Base-by-base conservation (phyloP, 2,329 filamentous ascomycete species). In the Penicillium sp. region DNA sequence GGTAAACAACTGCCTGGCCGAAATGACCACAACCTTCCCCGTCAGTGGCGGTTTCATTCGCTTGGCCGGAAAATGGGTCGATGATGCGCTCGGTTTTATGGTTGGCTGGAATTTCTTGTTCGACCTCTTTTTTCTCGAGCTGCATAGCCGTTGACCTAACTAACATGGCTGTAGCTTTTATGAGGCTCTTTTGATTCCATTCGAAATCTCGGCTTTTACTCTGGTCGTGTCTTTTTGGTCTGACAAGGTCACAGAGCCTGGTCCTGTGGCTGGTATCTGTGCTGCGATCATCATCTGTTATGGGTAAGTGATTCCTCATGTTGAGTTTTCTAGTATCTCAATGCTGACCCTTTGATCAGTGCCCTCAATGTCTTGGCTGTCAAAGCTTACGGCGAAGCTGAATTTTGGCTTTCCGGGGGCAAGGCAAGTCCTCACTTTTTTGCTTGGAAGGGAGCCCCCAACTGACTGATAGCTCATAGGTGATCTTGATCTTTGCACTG, bases 331-430 rank as follows among this genome's bases (percentile, higher is more conserved):
- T 21, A 26, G 27, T 8, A 33, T 24, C 27, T 21, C 27, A 27
- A 16, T n/a, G 41, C 48, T 43, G 26, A 49, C 31, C 24, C 41
- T 22, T 13, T 16, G n/a, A 24, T 41, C 57, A 81, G 79, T 24
- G 52, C 75, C 3, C 78, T 92, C 73, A 92, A 92, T 64, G 64
- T 91, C 39, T 74, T 91, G 53, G 86, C 86, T 0, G 87, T 91
- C 22, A 80, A 85, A 58, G 88, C 81, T 75, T 91, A 89, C 52
- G 88, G 88, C 48, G 87, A 90, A 73, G 82, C 85, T 0, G 90
- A 69, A 46, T 69, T 69, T 41, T 69, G 66, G 66, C 72, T 88
- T 8, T 66, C 66, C 19, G 60, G 63, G 4, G 86, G 86, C 55
- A 90, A 91, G 70, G 47, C 22, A 48, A 26, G 21, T 48, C 14